Base-by-base conservation (phyloP, 73 alveolate genomes). In the Uronychia binucleata region DNA sequence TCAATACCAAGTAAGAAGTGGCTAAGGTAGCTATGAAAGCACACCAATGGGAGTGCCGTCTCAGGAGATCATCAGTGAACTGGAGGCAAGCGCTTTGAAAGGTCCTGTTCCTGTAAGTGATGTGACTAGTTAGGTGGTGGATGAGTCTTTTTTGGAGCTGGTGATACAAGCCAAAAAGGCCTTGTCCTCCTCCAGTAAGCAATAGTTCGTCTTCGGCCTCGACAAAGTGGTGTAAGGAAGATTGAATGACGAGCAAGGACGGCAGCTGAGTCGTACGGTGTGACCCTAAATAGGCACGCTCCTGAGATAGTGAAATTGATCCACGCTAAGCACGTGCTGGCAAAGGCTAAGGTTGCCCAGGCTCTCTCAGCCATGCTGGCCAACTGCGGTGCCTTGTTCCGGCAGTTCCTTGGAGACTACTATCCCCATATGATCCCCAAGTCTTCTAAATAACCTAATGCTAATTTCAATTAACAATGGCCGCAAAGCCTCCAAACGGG, bases 11-110 rank as follows among this genome's bases (percentile, higher is more conserved):
- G n/a, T n/a, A n/a, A n/a, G n/a, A n/a, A n/a, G n/a, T n/a, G n/a
- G n/a, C n/a, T n/a, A n/a, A n/a, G n/a, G n/a, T 46, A 46, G 67
- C n/a, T 46, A 11, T 46, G 67, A 46, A 46, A 46, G 67, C 67
- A 46, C 67, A 46, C 67, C 67, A 46, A 46, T 46, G 67, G 67
- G 67, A 46, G 19, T 46, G 67, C 67, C 67, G 67, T 11, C 67
- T 11, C 19, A 46, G 19, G 67, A 46, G 19, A 46, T 46, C 67
- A 46, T 46, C 19, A 19, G n/a, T 11, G 67, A 46, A 19, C 67
- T 46, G 5, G 67, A 46, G 19, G 67, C 67, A 11, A 11, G n/a
- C 67, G 67, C 67, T 11, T 11, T 19, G n/a, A 46, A 46, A 19
- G 67, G 67, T 11, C 67, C 67, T 11, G 67, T 46, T 19, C 5